A percentile compares a stretch with the other conserved stretches of the same genome.
phyloP scores from a whole-genome alignment of 805 yeast genomes.

The Wickerhamomyces alni region DNA sequence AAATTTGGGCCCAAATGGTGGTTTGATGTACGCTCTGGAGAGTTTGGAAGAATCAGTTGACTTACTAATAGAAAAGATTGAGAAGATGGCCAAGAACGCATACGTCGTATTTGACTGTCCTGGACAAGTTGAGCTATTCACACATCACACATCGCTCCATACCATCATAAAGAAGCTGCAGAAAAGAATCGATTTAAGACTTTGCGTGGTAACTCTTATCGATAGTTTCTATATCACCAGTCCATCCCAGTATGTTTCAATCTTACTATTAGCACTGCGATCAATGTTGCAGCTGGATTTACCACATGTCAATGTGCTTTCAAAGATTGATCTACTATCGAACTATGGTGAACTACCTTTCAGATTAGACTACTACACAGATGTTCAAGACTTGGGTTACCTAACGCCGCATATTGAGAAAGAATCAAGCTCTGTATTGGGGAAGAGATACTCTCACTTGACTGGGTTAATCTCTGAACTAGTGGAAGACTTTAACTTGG shows the following conservation, averaged over 20 bases:
- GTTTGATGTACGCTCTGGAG: slow-evolving; percentile 84
- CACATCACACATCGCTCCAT: slow-evolving; percentile 75
- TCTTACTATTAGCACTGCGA: slow-evolving; percentile 72
- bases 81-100: slow-evolving; percentile 48
- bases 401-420: slow-evolving; percentile 62
- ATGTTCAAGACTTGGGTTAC: slow-evolving; percentile 76
- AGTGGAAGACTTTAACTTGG: slow-evolving; percentile 81
- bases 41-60: slow-evolving; percentile 50
- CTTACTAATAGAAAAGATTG: slow-evolving; percentile 49
- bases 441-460: slow-evolving; percentile 55
- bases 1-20: slow-evolving; percentile 82
- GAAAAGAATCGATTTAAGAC: slow-evolving; percentile 58
- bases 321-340: slow-evolving; percentile 79
- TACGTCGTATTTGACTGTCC: slow-evolving; percentile 86
- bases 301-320: slow-evolving; percentile 89
- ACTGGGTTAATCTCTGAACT: slow-evolving; percentile 77
- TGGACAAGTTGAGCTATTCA: slow-evolving; percentile 93
- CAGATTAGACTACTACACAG: slow-evolving; percentile 79
- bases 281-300: slow-evolving; percentile 90
- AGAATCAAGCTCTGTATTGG: slow-evolving; percentile 64
- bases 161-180: slow-evolving; percentile 61
- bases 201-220: slow-evolving; percentile 80
- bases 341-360: slow-evolving; percentile 81
- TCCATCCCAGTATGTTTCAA: slow-evolving; percentile 85
- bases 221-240: slow-evolving; percentile 79